Percentiles rank a stretch among this genome's conserved stretches.
Evolutionary conservation across 2,329 filamentous ascomycete species (phyloP).

Genomic region (Rutstroemia sp.): DNA sequence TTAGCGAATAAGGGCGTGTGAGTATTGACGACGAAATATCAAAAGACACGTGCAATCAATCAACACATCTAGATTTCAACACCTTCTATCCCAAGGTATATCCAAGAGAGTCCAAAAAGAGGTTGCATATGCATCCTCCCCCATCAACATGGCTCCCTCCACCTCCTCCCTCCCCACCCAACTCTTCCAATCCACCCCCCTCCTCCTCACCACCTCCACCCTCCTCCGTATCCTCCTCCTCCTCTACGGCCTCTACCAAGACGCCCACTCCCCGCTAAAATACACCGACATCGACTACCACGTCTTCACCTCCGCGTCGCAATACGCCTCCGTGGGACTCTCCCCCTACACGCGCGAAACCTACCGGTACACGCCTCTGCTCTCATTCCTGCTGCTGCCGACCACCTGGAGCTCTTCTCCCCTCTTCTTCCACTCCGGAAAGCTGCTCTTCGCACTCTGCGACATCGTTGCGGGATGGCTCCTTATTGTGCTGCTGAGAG

Average conservation of each 20-base stretch:
- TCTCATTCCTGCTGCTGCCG: constrained; percentile 85
- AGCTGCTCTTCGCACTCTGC: constrained; percentile 74
- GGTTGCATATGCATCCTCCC: no score
- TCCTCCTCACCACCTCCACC: constrained; percentile 50
- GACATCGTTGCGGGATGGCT: constrained; percentile 83
- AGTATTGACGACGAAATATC: no score
- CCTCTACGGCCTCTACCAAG: constrained; percentile 86
- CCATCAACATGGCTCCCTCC: background rate
- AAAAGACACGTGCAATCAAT: background rate
- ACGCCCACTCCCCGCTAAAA: constrained; percentile 84
- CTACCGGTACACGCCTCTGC: constrained; percentile 90
- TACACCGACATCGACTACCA: constrained; percentile 99
- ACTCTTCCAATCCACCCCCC: constrained; percentile 20
- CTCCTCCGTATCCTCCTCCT: constrained; percentile 67
- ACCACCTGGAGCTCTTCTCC: constrained; percentile 49
- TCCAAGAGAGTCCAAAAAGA: no score
- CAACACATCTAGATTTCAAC: background rate
- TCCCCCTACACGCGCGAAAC: constrained; percentile 87
- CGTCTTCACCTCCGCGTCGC: constrained; percentile 93
- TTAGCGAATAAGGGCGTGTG: no score
- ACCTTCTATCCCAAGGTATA: background rate
- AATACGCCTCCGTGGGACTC: constrained; percentile 57
- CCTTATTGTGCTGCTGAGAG: constrained; percentile 49
- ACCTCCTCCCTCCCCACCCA: background rate
- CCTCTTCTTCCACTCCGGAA: constrained; percentile 69